Conservation (phyloP, 345 rosid species). For the Eucalyptus tenuipes region DNA sequence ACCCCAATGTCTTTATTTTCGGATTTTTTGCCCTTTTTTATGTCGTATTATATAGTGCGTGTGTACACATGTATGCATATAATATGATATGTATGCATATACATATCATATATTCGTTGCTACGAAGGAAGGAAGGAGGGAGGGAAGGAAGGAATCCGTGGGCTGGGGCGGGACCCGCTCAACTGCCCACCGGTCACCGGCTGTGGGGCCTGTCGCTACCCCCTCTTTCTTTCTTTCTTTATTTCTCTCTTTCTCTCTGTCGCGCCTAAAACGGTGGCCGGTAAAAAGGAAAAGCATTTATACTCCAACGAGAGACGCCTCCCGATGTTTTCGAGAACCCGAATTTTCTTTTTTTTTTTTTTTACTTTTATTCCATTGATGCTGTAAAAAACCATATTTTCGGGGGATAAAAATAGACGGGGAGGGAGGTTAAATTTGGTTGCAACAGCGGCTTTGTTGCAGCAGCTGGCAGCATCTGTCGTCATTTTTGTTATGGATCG, state of each 20-base stretch:
- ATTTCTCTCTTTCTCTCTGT: not conserved
- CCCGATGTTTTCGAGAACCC: not conserved
- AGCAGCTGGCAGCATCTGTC: not conserved
- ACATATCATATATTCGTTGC: not conserved
- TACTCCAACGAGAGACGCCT: not conserved
- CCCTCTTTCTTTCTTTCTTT: too few species aligned
- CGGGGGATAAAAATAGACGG: not conserved
- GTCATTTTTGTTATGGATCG: not conserved
- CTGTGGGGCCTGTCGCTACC: not conserved
- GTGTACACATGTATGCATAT: too few species aligned
- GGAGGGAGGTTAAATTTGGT: not conserved
- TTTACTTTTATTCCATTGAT: not conserved
- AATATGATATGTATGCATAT: too few species aligned
- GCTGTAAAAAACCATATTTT: not conserved
- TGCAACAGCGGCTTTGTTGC: not conserved
- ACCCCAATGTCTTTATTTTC: not conserved
- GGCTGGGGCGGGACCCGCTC: not conserved
- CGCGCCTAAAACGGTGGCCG: not conserved
- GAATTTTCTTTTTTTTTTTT: not conserved
- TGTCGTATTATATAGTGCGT: too few species aligned
- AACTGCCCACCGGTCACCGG: not conserved
- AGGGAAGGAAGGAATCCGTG: not conserved
- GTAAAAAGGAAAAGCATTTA: not conserved
- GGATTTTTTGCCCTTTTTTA: not conserved
- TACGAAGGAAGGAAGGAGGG: not conserved